Base-by-base conservation (phyloP, 75 land plant genomes). In the Azolla pinnata region DNA sequence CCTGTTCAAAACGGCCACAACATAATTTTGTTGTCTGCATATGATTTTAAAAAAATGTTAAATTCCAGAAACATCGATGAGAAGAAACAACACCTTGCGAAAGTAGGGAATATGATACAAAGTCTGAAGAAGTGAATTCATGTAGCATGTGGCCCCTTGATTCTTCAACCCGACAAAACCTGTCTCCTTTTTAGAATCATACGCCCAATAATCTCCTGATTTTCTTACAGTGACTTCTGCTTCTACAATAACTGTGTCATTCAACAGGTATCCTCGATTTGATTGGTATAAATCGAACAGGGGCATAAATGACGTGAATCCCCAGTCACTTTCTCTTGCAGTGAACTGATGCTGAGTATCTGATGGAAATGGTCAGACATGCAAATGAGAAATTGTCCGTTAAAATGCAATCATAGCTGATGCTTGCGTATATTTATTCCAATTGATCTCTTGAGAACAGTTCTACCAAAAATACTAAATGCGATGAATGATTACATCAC, bases 251-350 rank as follows among this genome's bases (percentile, higher is more conserved):
- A 69, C 67, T 16, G 72, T 81, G 60, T 90, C 88, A 77, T 87
- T 83, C 65, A 79, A 74, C 46, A 90, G 67, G 54, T 71, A 90
- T 34, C 88, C 92, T 64, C 78, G 77, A 26, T 56, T 30, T 26
- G 80, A 79, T 53, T 90, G 84, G 74, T 90, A 86, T 27, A 90
- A 76, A 8, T 90, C 97, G 63, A 75, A 62, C 7, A 90, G 77
- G 28, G 92, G 77, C 97, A 90, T 90, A 60, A 90, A 90, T 8
- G 97, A 90, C 31, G 97, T 90, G 70, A 90, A 90, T 63, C 97
- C 97, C 97, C 97, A 90, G 66, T 90, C 92, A 66, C 97, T 90
- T 61, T 87, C 88, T 56, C 92, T 69, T 16, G 78, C 82, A 73
- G 84, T 90, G 57, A 90, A 90, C 33, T 83, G 92, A 56, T 86